phyloP scores from a whole-genome alignment of 2,329 filamentous ascomycete genomes.

The Trichoderma arundinaceum region DNA sequence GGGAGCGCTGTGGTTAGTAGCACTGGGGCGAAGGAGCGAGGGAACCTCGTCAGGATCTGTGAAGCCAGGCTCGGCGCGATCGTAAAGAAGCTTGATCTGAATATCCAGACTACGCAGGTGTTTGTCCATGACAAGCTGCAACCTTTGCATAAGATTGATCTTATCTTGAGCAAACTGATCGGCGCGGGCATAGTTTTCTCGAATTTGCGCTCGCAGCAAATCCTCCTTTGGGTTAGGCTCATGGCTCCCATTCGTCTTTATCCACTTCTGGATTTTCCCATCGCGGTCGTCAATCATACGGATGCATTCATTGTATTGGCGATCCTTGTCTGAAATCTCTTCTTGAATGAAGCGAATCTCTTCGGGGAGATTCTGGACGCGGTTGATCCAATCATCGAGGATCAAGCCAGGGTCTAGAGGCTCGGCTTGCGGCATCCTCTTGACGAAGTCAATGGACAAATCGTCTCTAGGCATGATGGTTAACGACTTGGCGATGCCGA shows the following conservation, averaged over 20 bases:
- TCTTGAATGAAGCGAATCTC: slow-evolving; percentile 84
- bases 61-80: slow-evolving; percentile 66
- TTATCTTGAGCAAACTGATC: slow-evolving; percentile 78
- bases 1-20: slow-evolving; percentile 55
- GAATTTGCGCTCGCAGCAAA: slow-evolving; percentile 66
- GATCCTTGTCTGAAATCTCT: slow-evolving; percentile 81
- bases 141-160: slow-evolving; percentile 69
- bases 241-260: slow-evolving; percentile 76
- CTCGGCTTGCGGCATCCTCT: slow-evolving; percentile 68
- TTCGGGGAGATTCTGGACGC: slow-evolving; percentile 77
- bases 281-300: slow-evolving; percentile 75
- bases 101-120: slow-evolving; percentile 67
- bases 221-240: slow-evolving; percentile 78
- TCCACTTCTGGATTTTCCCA: slow-evolving; percentile 78
- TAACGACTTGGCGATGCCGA: slow-evolving; percentile 49
- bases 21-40: slow-evolving; percentile 64
- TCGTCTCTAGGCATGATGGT: slow-evolving; percentile 76
- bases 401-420: slow-evolving; percentile 69
- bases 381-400: slow-evolving; percentile 78
- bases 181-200: slow-evolving; percentile 70
- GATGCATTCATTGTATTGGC: slow-evolving; percentile 70
- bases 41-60: slow-evolving; percentile 67
- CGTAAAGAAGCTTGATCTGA: slow-evolving; percentile 66
- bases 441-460: slow-evolving; percentile 71
- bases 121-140: slow-evolving; percentile 64